Evolutionary conservation across 139 green algal species (phyloP), one percentile per base, ranked within the genome.

Genomic region (Coccomyxa sp.): DNA sequence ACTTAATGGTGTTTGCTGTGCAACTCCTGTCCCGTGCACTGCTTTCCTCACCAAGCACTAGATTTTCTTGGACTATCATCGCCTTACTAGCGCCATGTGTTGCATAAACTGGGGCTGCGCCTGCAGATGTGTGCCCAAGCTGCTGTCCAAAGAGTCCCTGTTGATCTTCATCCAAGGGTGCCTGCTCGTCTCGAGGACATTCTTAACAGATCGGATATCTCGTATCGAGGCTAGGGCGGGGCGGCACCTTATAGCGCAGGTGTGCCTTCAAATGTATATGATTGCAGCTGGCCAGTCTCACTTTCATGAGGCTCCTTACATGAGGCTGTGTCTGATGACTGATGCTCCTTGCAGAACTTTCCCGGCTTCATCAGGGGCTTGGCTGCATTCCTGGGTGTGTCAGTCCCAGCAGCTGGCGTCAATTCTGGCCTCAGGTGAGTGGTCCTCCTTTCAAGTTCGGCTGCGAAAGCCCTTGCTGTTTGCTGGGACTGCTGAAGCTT

Each of bases 201-300:
- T 95, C 58, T 90, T 98, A 3, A 97, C 95, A n/a, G 92, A 98
- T 71, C 86, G 87, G 79, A 94, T 97, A 71, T 91, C 90, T 30
- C 67, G 83, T 1, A 85, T 97, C 21, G 94, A 98, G 85, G 95
- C 93, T 4, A 71, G 81, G 0, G 88, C 82, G 0, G 88, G 85
- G 17, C 84, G 89, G 11, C 77, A 88, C 60, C 81, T 88, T 0
- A 88, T 88, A 51, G 66, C 81, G 23, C 85, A 88, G 85, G 81
- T 83, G 31, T 28, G 31, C 0, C 51, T 14, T 13, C 74, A 7
- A 51, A 51, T 51, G 7, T 7, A 51, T 51, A 51, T 51, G 38
- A 51, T 3, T 51, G 38, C 38, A 51, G 38, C 38, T 51, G 38
- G 38, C 38, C 38, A 7, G 38, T 51, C 3, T 51, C 38, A 51